Percentiles rank a stretch among this genome's conserved stretches.
Evolutionary conservation across 2,329 filamentous ascomycete genomes (phyloP).

Genomic region (Lachnellula cervina): DNA sequence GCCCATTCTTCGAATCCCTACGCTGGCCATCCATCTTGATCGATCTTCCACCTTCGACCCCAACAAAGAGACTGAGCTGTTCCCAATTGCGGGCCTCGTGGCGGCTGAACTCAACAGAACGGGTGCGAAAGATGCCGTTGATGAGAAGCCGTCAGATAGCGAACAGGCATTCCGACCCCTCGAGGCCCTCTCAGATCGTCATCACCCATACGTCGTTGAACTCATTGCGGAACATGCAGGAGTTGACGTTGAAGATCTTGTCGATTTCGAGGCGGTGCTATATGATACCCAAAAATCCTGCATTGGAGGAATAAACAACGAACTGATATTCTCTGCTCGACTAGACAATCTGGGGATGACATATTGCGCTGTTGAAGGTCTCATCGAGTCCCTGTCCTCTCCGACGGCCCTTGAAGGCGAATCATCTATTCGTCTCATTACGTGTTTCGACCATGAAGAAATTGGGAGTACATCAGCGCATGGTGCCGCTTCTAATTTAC

Average conservation of each 20-base stretch:
- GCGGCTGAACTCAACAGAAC: slow-evolving; percentile 82
- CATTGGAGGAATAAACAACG: slow-evolving; percentile 84
- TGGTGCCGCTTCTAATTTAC: slow-evolving; percentile 85
- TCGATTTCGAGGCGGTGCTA: slow-evolving; percentile 95
- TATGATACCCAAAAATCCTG: slow-evolving; percentile 92
- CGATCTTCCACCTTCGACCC: slow-evolving; percentile 81
- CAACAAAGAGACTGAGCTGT: slow-evolving; percentile 95
- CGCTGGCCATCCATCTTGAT: slow-evolving; percentile 89
- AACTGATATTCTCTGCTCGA: slow-evolving; percentile 93
- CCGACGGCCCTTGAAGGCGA: slow-evolving; percentile 67
- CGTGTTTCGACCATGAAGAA: slow-evolving; percentile 97
- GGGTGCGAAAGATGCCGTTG: slow-evolving; percentile 34
- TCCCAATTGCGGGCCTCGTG: slow-evolving; percentile 85
- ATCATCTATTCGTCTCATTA: slow-evolving; percentile 79
- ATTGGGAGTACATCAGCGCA: slow-evolving; percentile 91
- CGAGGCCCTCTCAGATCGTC: slow-evolving; percentile 71
- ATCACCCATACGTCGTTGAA: slow-evolving; percentile 83
- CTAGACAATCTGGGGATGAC: slow-evolving; percentile 97
- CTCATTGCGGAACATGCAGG: slow-evolving; percentile 77
- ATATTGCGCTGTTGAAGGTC: slow-evolving; percentile 80
- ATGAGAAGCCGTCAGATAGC: slow-evolving; percentile 36
- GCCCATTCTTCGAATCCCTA: slow-evolving; percentile 87
- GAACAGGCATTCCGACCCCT: slow-evolving; percentile 65
- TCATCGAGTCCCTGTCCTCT: slow-evolving; percentile 72
- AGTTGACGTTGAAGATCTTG: slow-evolving; percentile 63